phyloP scores from a whole-genome alignment of 805 yeast species.

The Saturnispora ahearnii region DNA sequence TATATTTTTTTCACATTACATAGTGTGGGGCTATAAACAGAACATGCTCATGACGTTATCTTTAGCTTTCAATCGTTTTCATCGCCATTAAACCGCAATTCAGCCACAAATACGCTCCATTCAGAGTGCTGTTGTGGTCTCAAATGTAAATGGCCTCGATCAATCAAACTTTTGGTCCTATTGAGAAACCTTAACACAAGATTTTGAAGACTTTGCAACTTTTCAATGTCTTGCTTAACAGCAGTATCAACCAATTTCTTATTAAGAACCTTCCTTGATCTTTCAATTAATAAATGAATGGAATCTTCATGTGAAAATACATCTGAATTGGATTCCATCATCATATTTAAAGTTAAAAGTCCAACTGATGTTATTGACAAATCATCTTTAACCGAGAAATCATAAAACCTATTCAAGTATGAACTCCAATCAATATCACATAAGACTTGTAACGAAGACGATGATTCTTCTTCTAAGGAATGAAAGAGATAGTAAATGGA shows the following conservation, averaged over 20 bases:
- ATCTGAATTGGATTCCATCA: constrained; percentile 26
- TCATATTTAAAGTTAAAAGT: constrained; percentile 35
- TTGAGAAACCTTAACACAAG: constrained; percentile 26
- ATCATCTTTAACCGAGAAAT: constrained; percentile 48
- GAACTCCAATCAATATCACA: constrained; percentile 20
- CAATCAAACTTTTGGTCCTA: constrained; percentile 18
- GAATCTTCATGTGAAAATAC: constrained; percentile 16
- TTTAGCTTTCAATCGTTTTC: background rate
- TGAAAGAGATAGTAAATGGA: constrained; percentile 46
- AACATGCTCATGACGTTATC: background rate
- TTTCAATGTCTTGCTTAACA: constrained; percentile 59
- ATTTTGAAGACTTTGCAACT: constrained; percentile 36
- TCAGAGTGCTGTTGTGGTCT: constrained; percentile 12
- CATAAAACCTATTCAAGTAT: constrained; percentile 34
- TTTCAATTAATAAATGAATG: constrained; percentile 19
- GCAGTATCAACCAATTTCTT: constrained; percentile 51
- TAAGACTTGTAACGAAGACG: constrained; percentile 11
- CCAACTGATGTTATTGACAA: constrained; percentile 50
- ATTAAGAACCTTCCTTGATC: constrained; percentile 35
- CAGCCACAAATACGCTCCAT: constrained; percentile 19
- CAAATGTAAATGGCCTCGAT: constrained; percentile 15
- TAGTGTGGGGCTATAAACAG: background rate
- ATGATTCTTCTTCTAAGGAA: constrained; percentile 24
- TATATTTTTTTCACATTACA: background rate
- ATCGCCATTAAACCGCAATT: background rate